phyloP scores from a whole-genome alignment of 129 eudicot genomes.

The Silybum marianum region DNA sequence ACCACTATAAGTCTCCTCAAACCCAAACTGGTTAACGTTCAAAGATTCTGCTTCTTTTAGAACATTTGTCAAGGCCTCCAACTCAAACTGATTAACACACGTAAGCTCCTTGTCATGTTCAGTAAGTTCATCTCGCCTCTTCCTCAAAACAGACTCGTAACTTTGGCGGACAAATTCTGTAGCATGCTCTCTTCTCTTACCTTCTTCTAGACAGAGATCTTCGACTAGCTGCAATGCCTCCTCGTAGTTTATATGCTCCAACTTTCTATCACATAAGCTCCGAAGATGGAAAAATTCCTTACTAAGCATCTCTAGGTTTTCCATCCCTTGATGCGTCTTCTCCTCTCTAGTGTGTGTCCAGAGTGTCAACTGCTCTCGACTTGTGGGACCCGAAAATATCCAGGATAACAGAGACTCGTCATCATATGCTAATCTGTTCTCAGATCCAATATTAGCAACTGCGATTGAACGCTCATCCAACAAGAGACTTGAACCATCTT shows the following conservation, averaged over 20 bases:
- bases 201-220: constrained; percentile 79
- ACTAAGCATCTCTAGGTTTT: constrained; percentile 56
- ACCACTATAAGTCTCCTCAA: constrained; percentile 63
- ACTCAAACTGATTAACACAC: constrained; percentile 66
- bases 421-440: constrained; percentile 40
- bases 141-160: constrained; percentile 72
- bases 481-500: constrained; percentile 59
- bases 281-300: constrained; percentile 73
- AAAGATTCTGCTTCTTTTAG: constrained; percentile 81
- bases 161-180: constrained; percentile 59
- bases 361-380: constrained; percentile 57
- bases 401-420: constrained; percentile 76
- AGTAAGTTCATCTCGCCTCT: constrained; percentile 69
- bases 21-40: constrained; percentile 56
- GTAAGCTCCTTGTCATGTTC: constrained; percentile 47
- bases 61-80: constrained; percentile 68
- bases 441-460: constrained; percentile 22
- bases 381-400: constrained; percentile 75
- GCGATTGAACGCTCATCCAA: constrained; percentile 61
- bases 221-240: constrained; percentile 79
- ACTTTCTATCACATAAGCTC: constrained; percentile 73
- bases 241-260: constrained; percentile 67
- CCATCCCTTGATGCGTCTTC: constrained; percentile 66
- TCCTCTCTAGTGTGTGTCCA: constrained; percentile 68
- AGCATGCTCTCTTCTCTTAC: constrained; percentile 65